Evolutionary conservation across 148 eudicot genomes (phyloP).

Genomic region (Dysphania ambrosioides): DNA sequence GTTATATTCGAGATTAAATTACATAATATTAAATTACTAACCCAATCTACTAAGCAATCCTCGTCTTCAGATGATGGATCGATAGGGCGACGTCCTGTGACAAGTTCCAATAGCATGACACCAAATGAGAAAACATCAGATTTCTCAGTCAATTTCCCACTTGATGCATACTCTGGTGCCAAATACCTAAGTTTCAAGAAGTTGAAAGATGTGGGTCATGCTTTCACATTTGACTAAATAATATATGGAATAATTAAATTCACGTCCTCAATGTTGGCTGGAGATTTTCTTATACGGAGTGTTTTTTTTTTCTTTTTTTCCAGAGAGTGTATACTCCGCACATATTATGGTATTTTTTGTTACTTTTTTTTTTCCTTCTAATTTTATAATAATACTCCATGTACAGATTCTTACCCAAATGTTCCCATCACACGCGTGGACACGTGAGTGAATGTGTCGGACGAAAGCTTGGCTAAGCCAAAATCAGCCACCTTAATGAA

Average conservation of each 20-base stretch:
- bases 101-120: constrained; percentile 73
- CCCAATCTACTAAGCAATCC: constrained; percentile 87
- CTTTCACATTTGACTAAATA: too few relatives aligned
- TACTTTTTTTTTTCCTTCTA: too few relatives aligned
- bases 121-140: constrained; percentile 87
- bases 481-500: constrained; percentile 77
- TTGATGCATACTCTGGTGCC: constrained; percentile 97
- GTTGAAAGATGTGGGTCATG: not conserved
- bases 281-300: too few relatives aligned
- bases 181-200: constrained; percentile 45
- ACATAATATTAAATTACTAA: constrained; percentile 25
- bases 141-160: constrained; percentile 79
- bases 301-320: too few relatives aligned
- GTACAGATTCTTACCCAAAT: constrained; percentile 55
- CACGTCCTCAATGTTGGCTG: too few relatives aligned
- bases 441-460: constrained; percentile 68
- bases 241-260: too few relatives aligned
- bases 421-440: constrained; percentile 97
- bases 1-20: not conserved
- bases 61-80: constrained; percentile 53
- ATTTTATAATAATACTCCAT: too few relatives aligned
- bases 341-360: too few relatives aligned
- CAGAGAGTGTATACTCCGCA: too few relatives aligned
- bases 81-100: constrained; percentile 73
- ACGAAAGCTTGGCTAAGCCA: constrained; percentile 78